Conservation (phyloP, 192 early-diverging fungal species). For the Pilobolus umbonatus region DNA sequence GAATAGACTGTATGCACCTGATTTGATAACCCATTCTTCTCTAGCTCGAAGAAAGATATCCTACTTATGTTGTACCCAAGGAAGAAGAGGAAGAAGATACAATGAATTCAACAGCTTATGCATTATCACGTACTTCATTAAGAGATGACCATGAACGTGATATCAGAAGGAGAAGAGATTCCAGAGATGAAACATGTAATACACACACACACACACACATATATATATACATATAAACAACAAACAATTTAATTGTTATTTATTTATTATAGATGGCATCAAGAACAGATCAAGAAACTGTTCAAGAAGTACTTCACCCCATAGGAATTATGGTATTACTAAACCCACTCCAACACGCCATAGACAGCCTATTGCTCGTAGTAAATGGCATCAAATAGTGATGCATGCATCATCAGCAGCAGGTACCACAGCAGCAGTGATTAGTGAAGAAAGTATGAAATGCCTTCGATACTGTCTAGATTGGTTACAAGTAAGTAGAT, state of each 20-base stretch:
- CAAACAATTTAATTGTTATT: neutral
- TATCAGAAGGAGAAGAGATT: constrained; percentile 13
- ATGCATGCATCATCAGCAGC: constrained; percentile 56
- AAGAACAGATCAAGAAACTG: constrained; percentile 28
- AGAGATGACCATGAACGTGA: constrained; percentile 14
- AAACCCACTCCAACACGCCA: constrained; percentile 18
- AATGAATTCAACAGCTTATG: constrained; percentile 24
- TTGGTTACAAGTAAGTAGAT: constrained; percentile 61
- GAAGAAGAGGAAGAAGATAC: constrained; percentile 25
- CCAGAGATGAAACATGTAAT: constrained; percentile 20
- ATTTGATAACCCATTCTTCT: constrained; percentile 45
- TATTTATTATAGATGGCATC: constrained; percentile 7
- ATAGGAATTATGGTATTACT: constrained; percentile 26
- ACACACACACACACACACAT: neutral
- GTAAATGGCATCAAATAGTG: constrained; percentile 59
- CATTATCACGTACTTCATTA: constrained; percentile 35
- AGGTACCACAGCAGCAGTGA: constrained; percentile 67
- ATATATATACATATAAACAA: neutral
- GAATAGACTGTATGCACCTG: neutral
- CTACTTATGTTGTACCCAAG: constrained; percentile 25
- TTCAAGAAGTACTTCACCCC: constrained; percentile 33
- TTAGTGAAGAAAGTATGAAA: constrained; percentile 85
- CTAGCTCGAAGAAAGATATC: constrained; percentile 25
- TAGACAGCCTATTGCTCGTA: constrained; percentile 26
- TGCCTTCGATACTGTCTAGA: constrained; percentile 84